These are phyloP conservation scores for Orbilia blumenaviensis DNA, from an alignment of 2,329 filamentous ascomycete species.

Conservation along the genomic window DNA sequence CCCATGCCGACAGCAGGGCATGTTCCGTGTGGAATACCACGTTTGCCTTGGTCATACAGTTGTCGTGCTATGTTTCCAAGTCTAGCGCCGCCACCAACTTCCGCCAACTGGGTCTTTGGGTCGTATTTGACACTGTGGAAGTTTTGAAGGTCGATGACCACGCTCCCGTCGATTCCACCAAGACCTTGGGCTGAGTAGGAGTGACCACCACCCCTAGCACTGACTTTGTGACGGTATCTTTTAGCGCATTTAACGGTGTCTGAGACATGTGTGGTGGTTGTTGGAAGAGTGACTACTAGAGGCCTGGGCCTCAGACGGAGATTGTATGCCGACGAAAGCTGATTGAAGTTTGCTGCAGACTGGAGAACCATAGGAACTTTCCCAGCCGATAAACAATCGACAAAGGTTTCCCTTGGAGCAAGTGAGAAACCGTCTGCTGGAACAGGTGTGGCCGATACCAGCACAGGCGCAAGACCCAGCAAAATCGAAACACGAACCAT, in stretches of 20 bases:
- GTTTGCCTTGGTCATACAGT: slow-evolving; percentile 60
- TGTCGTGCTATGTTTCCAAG: slow-evolving; percentile 63
- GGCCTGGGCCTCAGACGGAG: slow-evolving; percentile 61
- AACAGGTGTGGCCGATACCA: slow-evolving; percentile 27
- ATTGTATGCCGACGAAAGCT: slow-evolving; percentile 39
- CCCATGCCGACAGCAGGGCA: slow-evolving; percentile 60
- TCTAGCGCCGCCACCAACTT: slow-evolving; percentile 65
- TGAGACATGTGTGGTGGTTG: slow-evolving; percentile 67
- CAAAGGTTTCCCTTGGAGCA: slow-evolving; percentile 24
- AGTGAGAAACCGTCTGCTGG: background rate
- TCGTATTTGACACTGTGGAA: slow-evolving; percentile 64
- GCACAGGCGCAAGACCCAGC: slow-evolving; percentile 13
- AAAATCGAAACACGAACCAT: slow-evolving; percentile 20
- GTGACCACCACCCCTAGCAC: slow-evolving; percentile 72
- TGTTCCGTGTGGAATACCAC: slow-evolving; percentile 58
- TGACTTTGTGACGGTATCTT: slow-evolving; percentile 66
- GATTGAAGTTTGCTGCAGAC: slow-evolving; percentile 19
- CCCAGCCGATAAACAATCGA: slow-evolving; percentile 21
- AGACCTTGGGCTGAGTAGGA: slow-evolving; percentile 68
- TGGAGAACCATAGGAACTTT: slow-evolving; percentile 22
- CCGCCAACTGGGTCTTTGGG: slow-evolving; percentile 61
- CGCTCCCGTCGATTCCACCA: slow-evolving; percentile 65
- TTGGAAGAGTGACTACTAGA: slow-evolving; percentile 68
- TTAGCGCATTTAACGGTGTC: slow-evolving; percentile 69
- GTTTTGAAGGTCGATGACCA: slow-evolving; percentile 65